Evolutionary conservation across 345 rosid species (phyloP), one percentile per base, ranked within the genome.

Genomic region (Salix purpurea): DNA sequence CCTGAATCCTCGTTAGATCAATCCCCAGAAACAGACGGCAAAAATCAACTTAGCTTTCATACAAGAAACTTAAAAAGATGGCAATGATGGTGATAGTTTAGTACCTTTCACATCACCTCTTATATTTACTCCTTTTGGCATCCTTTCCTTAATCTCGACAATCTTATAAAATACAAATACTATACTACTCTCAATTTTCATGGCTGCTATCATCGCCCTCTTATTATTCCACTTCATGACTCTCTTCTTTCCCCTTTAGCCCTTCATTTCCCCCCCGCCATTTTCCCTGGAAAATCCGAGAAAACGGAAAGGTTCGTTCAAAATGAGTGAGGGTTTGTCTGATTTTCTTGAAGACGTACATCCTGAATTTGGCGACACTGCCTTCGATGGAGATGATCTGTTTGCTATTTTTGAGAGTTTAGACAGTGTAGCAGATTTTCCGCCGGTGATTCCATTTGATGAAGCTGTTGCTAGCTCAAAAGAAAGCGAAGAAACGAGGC

Each of bases 391-490:
- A 56, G 98, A 96, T 42, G 98, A 94, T 40, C 81, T 96, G 18
- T 94, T 90, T 68, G 85, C 95, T 30, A 84, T 96, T 80, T 89
- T 96, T 50, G 93, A 90, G 83, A 83, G 94, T 70, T 86, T 94
- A 39, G 97, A 91, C 54, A 81, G 87, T 0, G 89, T 83, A 39
- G 78, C 85, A 1, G 92, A 92, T 65, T 87, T 90, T 67, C 86
- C 89, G 42, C 89, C 86, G 7, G 68, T 78, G 1, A 82, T 86
- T 40, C 88, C 88, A 7, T 69, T 76, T 28, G 88, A 83, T 26
- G 84, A 86, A 61, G 77, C 39, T 11, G 75, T 76, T 8, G 72
- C 24, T 36, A n/a, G 48, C 69, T 67, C 70, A 6, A 78, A 69
- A 67, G 81, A 72, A 19, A 70, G 26, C 14, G 84, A 76, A 32